These are phyloP conservation scores for Linnemannia schmuckeri DNA, from an alignment of 192 early-diverging fungal genomes.

Conservation along the genomic window DNA sequence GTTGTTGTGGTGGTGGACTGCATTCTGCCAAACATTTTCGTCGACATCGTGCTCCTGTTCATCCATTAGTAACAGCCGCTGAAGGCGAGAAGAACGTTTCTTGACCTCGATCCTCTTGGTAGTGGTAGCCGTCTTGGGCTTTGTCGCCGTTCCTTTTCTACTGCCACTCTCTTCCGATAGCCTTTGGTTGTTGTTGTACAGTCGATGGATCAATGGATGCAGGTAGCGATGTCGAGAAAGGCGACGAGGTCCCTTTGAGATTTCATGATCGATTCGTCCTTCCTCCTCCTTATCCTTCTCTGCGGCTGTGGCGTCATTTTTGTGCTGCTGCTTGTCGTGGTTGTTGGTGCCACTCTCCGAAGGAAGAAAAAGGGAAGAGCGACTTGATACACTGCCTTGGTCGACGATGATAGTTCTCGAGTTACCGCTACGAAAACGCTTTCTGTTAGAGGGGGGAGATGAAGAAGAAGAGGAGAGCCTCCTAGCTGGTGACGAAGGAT, in stretches of 20 bases:
- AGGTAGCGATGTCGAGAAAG: constrained; percentile 10
- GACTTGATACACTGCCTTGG: neutral
- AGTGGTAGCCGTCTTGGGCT: neutral
- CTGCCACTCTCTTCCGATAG: neutral
- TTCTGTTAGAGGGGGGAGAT: neutral
- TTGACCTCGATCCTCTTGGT: neutral
- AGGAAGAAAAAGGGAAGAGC: neutral
- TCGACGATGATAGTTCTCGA: neutral
- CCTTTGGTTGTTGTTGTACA: neutral
- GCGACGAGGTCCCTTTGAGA: neutral
- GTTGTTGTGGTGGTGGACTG: neutral
- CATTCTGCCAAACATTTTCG: neutral
- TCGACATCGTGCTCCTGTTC: neutral
- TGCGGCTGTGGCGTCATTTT: neutral
- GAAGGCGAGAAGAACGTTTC: neutral
- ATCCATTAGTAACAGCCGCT: neutral
- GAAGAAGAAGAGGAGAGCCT: neutral
- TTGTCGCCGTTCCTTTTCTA: neutral
- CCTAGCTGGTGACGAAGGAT: neutral
- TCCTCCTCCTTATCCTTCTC: neutral
- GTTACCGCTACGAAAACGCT: neutral
- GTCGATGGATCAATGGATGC: neutral
- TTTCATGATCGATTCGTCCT: neutral
- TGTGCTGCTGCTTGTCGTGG: neutral
- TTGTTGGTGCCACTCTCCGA: neutral